phyloP scores from a whole-genome alignment of 1,284 basidiomycete genomes.

The Ganoderma lingzhi region DNA sequence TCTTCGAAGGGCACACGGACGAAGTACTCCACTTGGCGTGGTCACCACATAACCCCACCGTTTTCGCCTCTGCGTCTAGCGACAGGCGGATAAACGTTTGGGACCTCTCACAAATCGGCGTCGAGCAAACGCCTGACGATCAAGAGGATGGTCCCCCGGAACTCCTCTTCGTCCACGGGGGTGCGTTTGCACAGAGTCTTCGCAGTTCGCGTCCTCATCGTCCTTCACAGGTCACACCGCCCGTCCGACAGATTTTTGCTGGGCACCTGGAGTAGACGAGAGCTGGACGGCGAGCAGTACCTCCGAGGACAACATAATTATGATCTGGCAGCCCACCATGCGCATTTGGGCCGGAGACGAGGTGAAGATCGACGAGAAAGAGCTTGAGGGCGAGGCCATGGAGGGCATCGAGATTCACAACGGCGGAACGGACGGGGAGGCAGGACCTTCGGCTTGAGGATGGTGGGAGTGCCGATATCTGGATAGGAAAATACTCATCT shows the following conservation, averaged over 20 bases:
- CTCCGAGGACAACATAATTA: constrained; percentile 88
- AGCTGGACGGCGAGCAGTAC: constrained; percentile 82
- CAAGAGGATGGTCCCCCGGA: constrained; percentile 98
- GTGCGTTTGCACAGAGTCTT: constrained; percentile 46
- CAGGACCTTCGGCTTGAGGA: constrained; percentile 22
- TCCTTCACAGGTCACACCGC: constrained; percentile 72
- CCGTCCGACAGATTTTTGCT: constrained; percentile 84
- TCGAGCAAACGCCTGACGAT: constrained; percentile 97
- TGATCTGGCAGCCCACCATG: constrained; percentile 91
- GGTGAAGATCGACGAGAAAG: constrained; percentile 78
- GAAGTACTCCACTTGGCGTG: constrained; percentile 95
- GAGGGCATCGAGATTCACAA: constrained; percentile 67
- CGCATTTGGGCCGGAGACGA: constrained; percentile 88
- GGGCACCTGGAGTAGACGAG: constrained; percentile 80
- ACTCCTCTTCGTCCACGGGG: constrained; percentile 92
- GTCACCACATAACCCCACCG: constrained; percentile 92
- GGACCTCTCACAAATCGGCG: constrained; percentile 93
- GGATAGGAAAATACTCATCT: constrained; percentile 1
- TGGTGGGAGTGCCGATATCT: neutral
- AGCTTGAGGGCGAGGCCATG: constrained; percentile 80
- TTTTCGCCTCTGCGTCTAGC: constrained; percentile 93
- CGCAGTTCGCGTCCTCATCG: neutral
- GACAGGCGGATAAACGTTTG: constrained; percentile 96
- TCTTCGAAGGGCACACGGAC: constrained; percentile 93
- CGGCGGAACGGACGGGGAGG: constrained; percentile 20